Evolutionary conservation across 495 filamentous ascomycete species (phyloP), one percentile per base, ranked within the genome.

Genomic region (Opeltia flavorubescens): DNA sequence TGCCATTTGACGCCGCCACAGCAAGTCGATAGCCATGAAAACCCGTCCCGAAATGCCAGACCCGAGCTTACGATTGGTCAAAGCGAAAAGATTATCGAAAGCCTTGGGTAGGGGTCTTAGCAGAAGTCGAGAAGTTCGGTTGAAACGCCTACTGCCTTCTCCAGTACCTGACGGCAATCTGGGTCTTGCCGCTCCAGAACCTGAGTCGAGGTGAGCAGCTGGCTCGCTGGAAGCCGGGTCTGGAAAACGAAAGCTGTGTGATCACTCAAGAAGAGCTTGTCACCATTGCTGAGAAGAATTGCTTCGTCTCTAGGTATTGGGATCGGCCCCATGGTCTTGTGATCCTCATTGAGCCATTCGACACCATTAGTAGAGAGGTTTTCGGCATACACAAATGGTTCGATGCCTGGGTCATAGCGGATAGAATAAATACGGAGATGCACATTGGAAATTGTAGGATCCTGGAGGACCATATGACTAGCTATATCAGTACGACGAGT

Each of bases 391-490:
- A 82, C 63, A 25, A 81, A 57, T 0, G 75, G 73, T 1, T 63
- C 53, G 1, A 70, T 55, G 3, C 59, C 30, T 0, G 53, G 47
- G 44, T 75, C 68, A 50, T 69, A 77, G 3, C 72, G 51, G 21
- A 83, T 62, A 1, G 71, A 74, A 58, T 80, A 82, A 21, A 83
- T 69, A n/a, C 72, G 71, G 12, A 80, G 56, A 43, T 83, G 79
- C 29, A 61, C 62, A 29, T 72, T 75, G 3, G 78, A 84, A 18
- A 81, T 63, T 9, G 57, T 50, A 0, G 53, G 57, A 45, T 74
- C 56, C 0, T 57, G 29, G 24, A 79, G 51, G 15, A 60, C 58
- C 34, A 72, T 57, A 20, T 66, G 49, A 48, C 74, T 76, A 42
- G 42, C 26, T 2, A 7, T 23, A 29, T 42, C 18, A 44, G 20